Percentiles rank a stretch among this genome's conserved stretches.
phyloP scores from a whole-genome alignment of 1,284 basidiomycete genomes.

The Puccinia coronata region DNA sequence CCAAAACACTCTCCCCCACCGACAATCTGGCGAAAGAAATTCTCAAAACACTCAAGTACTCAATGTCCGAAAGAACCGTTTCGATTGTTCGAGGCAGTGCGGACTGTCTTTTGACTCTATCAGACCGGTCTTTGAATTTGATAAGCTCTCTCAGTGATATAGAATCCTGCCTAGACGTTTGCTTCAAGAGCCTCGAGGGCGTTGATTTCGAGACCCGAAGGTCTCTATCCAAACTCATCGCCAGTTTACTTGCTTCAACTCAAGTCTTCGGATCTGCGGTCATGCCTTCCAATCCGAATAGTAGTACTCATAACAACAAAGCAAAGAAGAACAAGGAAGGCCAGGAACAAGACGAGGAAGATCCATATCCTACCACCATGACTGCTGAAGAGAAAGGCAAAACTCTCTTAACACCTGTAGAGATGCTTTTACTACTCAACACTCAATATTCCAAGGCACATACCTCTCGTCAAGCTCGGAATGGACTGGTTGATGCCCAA shows the following conservation, averaged over 20 bases:
- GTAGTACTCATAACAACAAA: conserved; percentile 62
- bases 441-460: conserved; percentile 74
- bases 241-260: conserved; percentile 79
- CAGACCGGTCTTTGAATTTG: conserved; percentile 55
- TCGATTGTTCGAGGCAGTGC: conserved; percentile 79
- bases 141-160: conserved; percentile 67
- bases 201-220: conserved; percentile 82
- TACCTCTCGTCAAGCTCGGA: conserved; percentile 67
- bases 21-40: conserved; percentile 80
- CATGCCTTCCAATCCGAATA: conserved; percentile 56
- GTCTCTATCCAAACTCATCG: conserved; percentile 75
- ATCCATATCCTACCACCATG: conserved; percentile 61
- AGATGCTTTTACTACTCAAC: conserved; percentile 81
- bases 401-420: conserved; percentile 71
- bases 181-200: conserved; percentile 74
- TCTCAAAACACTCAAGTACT: conserved; percentile 75
- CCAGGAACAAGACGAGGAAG: conserved; percentile 66
- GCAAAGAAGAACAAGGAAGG: conserved; percentile 64
- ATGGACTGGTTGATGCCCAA: conserved; percentile 88
- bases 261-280: conserved; percentile 68
- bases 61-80: conserved; percentile 78
- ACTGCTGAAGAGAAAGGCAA: conserved; percentile 68
- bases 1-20: conserved; percentile 69
- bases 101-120: conserved; percentile 50
- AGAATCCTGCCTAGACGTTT: conserved; percentile 71